Base-by-base conservation (phyloP, 257 asterid species). In the Solanum sejunctum region DNA sequence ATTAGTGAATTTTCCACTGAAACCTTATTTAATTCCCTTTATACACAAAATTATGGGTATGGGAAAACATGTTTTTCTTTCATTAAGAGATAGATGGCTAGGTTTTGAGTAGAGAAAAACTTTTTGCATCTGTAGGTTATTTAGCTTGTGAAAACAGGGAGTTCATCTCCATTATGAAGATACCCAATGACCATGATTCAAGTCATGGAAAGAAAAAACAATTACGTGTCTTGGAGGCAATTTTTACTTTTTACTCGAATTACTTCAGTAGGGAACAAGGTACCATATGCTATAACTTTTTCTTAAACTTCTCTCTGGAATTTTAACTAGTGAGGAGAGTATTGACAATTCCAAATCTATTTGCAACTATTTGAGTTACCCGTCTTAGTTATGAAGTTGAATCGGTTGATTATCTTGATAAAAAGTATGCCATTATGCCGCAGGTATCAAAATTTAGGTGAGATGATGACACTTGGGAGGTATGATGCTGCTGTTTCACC, bases 381-480 rank as follows among this genome's bases (percentile, higher is more conserved):
- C 36, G 13, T 12, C 17, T 32, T 17, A 64, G 23, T 18, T 16
- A 64, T 7, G 18, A 6, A 9, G 71, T 64, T 64, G 20, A 6
- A 5, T 26, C 10, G 6, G 49, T 7, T 8, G 75, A 41, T 49
- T 28, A 4, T 57, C 55, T 82, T 61, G 17, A 39, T 61, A 10
- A 43, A 66, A 43, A 4, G n/a, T 60, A 43, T 85, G 67, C 67
- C 55, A 73, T 16, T 52, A 21, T 55, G 52, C 63, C 84, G 80
- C 92, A 96, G 99, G 90, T 96, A 93, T 88, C 99, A 96, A 90
- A 91, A 93, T 90, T 85, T 94, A 63, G 99, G 99, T 28, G 99
- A 96, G 93, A 96, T 96, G 99, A 93, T 96, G 98, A 93, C 91
- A 85, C 98, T 96, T 77, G 99, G 99, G 82, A 92, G 92, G 87